Evolutionary conservation across 192 early-diverging fungal genomes (phyloP).

Genomic region (Dispira simplex): DNA sequence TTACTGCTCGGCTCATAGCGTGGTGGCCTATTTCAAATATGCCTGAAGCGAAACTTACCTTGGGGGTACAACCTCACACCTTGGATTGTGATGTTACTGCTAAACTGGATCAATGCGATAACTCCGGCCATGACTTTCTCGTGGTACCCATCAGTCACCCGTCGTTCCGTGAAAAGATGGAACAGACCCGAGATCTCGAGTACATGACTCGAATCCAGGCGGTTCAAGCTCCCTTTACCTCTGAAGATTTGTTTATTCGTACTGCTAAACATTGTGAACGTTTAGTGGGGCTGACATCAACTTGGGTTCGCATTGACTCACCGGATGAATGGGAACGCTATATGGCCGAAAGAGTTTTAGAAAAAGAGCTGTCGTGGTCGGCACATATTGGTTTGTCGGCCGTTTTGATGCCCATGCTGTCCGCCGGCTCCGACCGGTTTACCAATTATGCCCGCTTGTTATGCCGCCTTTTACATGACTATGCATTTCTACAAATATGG

Average conservation of each 20-base stretch:
- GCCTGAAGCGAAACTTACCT: slow-evolving; percentile 15
- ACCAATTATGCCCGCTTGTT: slow-evolving; percentile 42
- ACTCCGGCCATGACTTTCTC: slow-evolving; percentile 28
- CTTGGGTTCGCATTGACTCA: slow-evolving; percentile 41
- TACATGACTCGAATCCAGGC: slow-evolving; percentile 24
- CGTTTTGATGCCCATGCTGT: slow-evolving; percentile 31
- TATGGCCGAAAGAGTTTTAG: slow-evolving; percentile 41
- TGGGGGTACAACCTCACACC: slow-evolving; percentile 18
- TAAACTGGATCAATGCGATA: slow-evolving; percentile 12
- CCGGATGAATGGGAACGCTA: slow-evolving; percentile 22
- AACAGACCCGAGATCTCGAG: slow-evolving; percentile 10
- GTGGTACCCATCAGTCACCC: slow-evolving; percentile 33
- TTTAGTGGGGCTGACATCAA: slow-evolving; percentile 29
- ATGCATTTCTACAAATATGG: slow-evolving; percentile 29
- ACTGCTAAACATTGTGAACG: slow-evolving; percentile 21
- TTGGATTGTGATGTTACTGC: slow-evolving; percentile 16
- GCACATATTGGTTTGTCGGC: slow-evolving; percentile 47
- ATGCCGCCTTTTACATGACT: slow-evolving; percentile 15
- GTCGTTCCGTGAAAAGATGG: slow-evolving; percentile 26
- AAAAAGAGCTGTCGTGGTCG: slow-evolving; percentile 51
- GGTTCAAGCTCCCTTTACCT: slow-evolving; percentile 17
- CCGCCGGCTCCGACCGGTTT: slow-evolving; percentile 15
- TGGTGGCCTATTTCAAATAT: slow-evolving; percentile 10
- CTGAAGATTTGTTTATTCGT: slow-evolving; percentile 28
- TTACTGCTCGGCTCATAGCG: background rate